These are phyloP conservation scores for Aspergillus luchuensis DNA, from an alignment of 2,329 filamentous ascomycete genomes.

Conservation along the genomic window DNA sequence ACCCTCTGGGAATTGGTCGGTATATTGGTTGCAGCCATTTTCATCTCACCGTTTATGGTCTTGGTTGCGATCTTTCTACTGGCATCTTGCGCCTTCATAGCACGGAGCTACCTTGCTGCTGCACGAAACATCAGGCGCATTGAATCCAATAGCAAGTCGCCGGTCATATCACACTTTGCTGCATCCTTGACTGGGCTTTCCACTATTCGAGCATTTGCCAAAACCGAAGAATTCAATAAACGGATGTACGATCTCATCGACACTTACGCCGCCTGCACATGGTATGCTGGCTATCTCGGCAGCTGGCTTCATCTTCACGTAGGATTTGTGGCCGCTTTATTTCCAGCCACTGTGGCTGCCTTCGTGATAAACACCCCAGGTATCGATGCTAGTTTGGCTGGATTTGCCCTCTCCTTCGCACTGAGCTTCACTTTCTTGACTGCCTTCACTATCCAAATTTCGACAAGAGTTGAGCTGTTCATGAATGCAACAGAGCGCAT, in stretches of 20 bases:
- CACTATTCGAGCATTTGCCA: conserved; percentile 76
- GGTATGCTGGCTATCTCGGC: conserved; percentile 70
- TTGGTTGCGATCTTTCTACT: conserved; percentile 63
- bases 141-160: conserved; percentile 75
- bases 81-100: conserved; percentile 50
- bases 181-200: conserved; percentile 70
- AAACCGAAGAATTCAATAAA: conserved; percentile 65
- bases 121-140: conserved; percentile 75
- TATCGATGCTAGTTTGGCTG: conserved; percentile 70
- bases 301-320: conserved; percentile 79
- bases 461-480: conserved; percentile 64
- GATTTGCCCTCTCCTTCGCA: conserved; percentile 74
- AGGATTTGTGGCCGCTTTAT: conserved; percentile 67
- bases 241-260: conserved; percentile 72
- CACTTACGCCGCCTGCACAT: conserved; percentile 61
- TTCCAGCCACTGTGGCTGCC: conserved; percentile 65
- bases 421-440: conserved; percentile 67
- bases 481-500: conserved; percentile 45
- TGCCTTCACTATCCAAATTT: conserved; percentile 67
- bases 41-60: conserved; percentile 66
- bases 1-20: neutral
- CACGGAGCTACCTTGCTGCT: conserved; percentile 67
- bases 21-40: conserved; percentile 13
- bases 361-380: conserved; percentile 63
- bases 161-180: conserved; percentile 78